Percentiles rank a stretch among this genome's conserved stretches.
These are phyloP conservation scores for Neocallimastix lanati DNA, from an alignment of 192 early-diverging fungal genomes.

Conservation along the genomic window DNA sequence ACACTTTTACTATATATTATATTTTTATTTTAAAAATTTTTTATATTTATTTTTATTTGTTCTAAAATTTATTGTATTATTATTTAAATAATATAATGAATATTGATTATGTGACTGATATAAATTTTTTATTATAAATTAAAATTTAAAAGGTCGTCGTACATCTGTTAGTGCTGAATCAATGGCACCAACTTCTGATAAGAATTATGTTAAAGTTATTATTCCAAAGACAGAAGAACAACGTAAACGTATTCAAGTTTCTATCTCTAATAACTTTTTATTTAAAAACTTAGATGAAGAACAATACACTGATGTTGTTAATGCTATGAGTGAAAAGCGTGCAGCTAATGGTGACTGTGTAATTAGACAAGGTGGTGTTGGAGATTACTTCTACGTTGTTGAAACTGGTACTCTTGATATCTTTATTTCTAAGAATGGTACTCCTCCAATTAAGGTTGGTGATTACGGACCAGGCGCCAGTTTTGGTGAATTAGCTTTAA, in stretches of 20 bases:
- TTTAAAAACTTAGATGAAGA: conserved; percentile 92
- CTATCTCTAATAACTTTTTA: conserved; percentile 80
- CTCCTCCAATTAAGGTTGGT: conserved; percentile 50
- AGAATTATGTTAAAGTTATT: conserved; percentile 65
- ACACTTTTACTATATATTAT: no score
- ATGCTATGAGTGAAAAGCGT: conserved; percentile 87
- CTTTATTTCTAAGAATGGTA: conserved; percentile 49
- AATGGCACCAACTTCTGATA: conserved; percentile 69
- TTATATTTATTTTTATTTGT: no score
- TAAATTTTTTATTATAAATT: no score
- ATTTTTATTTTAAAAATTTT: no score
- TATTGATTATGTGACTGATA: no score
- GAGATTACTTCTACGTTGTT: conserved; percentile 97
- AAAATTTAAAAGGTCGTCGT: conserved; percentile 42
- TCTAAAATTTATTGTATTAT: no score
- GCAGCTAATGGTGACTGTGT: conserved; percentile 49
- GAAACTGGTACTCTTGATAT: conserved; percentile 84
- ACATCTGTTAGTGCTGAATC: conserved; percentile 92
- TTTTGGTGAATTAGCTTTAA: conserved; percentile 96
- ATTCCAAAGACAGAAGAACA: conserved; percentile 80
- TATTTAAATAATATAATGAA: no score
- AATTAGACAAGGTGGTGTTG: conserved; percentile 86
- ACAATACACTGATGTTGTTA: conserved; percentile 78
- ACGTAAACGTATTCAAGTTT: conserved; percentile 52
- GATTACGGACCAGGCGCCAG: conserved; percentile 66